These are phyloP conservation scores for Glonium stellatum DNA, from an alignment of 495 filamentous ascomycete genomes.

Conservation along the genomic window DNA sequence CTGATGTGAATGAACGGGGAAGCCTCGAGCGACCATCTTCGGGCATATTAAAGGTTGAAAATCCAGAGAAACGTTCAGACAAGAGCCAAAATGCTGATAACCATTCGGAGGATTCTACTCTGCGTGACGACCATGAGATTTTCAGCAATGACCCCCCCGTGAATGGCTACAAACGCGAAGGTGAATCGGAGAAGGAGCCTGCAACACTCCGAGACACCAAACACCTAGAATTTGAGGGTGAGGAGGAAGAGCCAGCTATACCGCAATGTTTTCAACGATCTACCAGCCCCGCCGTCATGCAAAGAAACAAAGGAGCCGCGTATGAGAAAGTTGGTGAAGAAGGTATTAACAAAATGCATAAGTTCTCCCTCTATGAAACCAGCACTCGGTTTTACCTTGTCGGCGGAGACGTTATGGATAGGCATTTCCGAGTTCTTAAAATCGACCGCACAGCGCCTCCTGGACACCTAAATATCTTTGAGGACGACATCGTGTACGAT, in stretches of 20 bases:
- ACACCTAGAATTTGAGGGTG: slow-evolving; percentile 40
- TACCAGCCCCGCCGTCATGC: slow-evolving; percentile 47
- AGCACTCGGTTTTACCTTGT: slow-evolving; percentile 88
- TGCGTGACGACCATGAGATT: not conserved
- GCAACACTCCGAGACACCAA: slow-evolving; percentile 25
- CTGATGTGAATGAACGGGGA: not conserved
- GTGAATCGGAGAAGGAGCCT: slow-evolving; percentile 16
- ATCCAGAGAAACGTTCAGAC: not conserved
- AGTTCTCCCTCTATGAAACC: slow-evolving; percentile 92
- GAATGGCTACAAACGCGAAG: slow-evolving; percentile 19
- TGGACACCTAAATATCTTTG: slow-evolving; percentile 72
- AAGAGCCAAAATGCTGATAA: not conserved
- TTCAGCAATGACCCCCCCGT: slow-evolving; percentile 10
- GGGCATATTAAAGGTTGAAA: not conserved
- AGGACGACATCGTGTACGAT: slow-evolving; percentile 91
- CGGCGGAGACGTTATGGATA: slow-evolving; percentile 81
- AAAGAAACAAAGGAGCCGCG: slow-evolving; percentile 44
- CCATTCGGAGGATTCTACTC: not conserved
- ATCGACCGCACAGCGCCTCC: slow-evolving; percentile 84
- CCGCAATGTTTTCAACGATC: slow-evolving; percentile 59
- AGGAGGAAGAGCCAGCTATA: slow-evolving; percentile 57
- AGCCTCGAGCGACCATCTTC: not conserved
- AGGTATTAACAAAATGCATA: slow-evolving; percentile 80
- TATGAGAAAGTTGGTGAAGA: slow-evolving; percentile 60
- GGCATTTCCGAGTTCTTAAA: slow-evolving; percentile 82